Base-by-base conservation (phyloP, 345 rosid genomes). In the Toxicodendron radicans region DNA sequence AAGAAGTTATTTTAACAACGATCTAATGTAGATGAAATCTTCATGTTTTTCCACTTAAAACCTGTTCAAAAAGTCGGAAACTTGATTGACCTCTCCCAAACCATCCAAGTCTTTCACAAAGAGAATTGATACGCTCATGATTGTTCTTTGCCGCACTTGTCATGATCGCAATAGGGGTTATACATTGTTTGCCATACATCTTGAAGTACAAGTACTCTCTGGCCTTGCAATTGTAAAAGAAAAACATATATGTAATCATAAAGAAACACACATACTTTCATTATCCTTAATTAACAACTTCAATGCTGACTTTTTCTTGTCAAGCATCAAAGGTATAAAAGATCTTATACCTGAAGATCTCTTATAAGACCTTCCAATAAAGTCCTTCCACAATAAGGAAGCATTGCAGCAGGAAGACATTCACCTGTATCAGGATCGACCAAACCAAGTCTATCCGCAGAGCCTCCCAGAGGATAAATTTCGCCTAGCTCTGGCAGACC, bases 351-450 rank as follows among this genome's bases (percentile, higher is more conserved):
- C 97, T 92, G 97, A 76, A 95, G 93, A 83, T 92, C 97, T 84
- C 97, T 87, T 58, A 95, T 83, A 70, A 92, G 99, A 74, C 95
- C 97, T 83, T 95, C 99, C 85, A 95, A 79, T 78, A 95, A 83
- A 49, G 97, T 92, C 77, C 89, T 74, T 76, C 99, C 99, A 83
- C 99, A 90, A 80, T 91, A 92, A 58, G 91, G 89, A 84, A 95
- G 97, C 97, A 95, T 87, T 57, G 97, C 99, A 70, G 99, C 99
- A 1, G 97, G 97, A 77, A 95, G 93, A 68, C 93, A 92, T 85
- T 95, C 97, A 56, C 94, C 92, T 14, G 92, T 90, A 76, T 88
- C 92, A 49, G 88, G 75, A 86, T 95, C 95, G 65, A 91, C 90
- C 79, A 95, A 86, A 75, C 95, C 95, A 73, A 90, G 90, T 79